Base-by-base conservation (phyloP, 805 yeast species). In the Lipomyces kockii region DNA sequence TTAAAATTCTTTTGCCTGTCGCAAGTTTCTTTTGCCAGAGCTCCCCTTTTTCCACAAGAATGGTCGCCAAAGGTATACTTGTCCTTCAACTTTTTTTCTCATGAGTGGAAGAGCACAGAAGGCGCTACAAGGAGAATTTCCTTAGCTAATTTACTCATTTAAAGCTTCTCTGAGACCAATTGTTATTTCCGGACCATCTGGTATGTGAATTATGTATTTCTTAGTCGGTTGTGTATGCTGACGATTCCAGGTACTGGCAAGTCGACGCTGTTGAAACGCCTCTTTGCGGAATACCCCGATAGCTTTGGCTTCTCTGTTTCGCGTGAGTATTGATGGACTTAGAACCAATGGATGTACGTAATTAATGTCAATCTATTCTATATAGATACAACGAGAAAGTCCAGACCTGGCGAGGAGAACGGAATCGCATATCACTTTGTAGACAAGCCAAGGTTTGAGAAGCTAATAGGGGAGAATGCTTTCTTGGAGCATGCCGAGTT, bases 401-500 rank as follows among this genome's bases (percentile, higher is more conserved):
- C 99, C 73, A 86, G 99, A 79, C 85, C 87, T 2, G 99, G 99
- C 73, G 99, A 95, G 82, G 84, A 83, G 61, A 83, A 92, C 77
- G 98, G 97, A 68, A 85, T 84, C 73, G 97, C 96, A 77, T 95
- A 95, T 84, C 88, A 94, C 80, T 95, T 94, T 78, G 85, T 85
- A 64, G 84, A 89, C 37, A 93, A 90, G 65, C 95, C 90, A 17
- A 85, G 86, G 67, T 95, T 95, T 85, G 85, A 92, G 80, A 77
- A 82, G 73, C 83, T 91, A 79, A 92, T 95, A 71, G 88, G 83
- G 11, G 87, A 87, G 29, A 82, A 86, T 57, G 89, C 88, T 70
- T 95, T 95, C 81, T 88, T 95, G 72, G 99, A 95, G 81, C 92
- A 97, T 95, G 99, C 99, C 3, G 95, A 92, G 80, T 95, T 95